Evolutionary conservation across 495 filamentous ascomycete genomes (phyloP).

Genomic region (Aspergillus bridgeri): DNA sequence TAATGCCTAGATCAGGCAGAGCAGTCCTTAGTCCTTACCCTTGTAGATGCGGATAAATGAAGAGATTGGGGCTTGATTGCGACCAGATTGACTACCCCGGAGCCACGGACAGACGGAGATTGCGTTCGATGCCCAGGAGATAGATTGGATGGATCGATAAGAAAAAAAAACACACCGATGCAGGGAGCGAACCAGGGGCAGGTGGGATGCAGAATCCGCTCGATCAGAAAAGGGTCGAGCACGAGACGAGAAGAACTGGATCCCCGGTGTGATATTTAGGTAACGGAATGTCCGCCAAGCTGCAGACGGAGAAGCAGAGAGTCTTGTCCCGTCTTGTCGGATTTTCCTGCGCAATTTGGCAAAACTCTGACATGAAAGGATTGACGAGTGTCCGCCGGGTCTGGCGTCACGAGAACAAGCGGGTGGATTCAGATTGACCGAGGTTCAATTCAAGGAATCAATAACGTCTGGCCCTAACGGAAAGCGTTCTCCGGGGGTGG

Average conservation of each 20-base stretch:
- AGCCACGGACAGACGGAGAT: not conserved
- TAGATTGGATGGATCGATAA: not conserved
- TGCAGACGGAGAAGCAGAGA: not conserved
- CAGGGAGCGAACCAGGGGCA: not conserved
- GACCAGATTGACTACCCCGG: not conserved
- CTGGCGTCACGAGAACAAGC: not conserved
- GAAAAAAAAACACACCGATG: not conserved
- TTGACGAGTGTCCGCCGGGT: not conserved
- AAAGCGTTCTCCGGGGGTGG: constrained; percentile 20
- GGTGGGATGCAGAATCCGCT: not conserved
- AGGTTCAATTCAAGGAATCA: not conserved
- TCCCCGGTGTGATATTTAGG: not conserved
- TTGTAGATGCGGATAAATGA: not conserved
- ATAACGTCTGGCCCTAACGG: constrained; percentile 6
- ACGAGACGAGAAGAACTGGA: not conserved
- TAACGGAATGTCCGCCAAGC: not conserved
- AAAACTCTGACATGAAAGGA: not conserved
- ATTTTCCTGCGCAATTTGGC: not conserved
- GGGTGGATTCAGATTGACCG: not conserved
- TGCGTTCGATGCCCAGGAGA: not conserved
- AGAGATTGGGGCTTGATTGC: not conserved
- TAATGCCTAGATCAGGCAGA: not conserved
- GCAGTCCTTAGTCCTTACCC: not conserved
- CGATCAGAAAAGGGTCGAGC: not conserved
- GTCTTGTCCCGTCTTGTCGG: constrained; percentile 2